These are phyloP conservation scores for Russula sp. DNA, from an alignment of 768 basidiomycete genomes.

Conservation along the genomic window DNA sequence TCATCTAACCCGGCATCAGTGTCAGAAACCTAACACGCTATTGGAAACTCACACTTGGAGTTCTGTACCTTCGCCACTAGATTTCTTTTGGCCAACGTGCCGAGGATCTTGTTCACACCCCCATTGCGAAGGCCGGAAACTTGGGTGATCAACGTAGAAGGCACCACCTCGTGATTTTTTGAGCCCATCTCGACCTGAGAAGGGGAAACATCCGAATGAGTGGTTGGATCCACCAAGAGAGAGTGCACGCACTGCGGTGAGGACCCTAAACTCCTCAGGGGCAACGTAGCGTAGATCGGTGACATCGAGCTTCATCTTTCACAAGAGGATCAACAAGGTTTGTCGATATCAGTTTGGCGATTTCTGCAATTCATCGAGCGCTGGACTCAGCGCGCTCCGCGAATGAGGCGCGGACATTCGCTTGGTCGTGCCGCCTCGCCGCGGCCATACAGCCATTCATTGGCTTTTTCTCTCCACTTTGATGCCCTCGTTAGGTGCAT, in stretches of 20 bases:
- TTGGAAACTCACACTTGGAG: conserved; percentile 66
- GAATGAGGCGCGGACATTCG: neutral
- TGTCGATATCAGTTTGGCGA: neutral
- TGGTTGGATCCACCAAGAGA: neutral
- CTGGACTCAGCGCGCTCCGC: neutral
- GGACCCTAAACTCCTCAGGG: conserved; percentile 89
- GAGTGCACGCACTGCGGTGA: conserved; percentile 63
- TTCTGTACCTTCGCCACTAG: conserved; percentile 87
- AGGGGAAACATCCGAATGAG: no score
- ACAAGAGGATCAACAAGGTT: conserved; percentile 2
- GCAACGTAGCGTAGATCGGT: conserved; percentile 91
- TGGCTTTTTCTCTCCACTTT: neutral
- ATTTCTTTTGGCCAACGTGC: conserved; percentile 85
- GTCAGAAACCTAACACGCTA: neutral
- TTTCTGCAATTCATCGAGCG: neutral
- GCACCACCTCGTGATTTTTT: conserved; percentile 96
- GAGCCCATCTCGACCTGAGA: conserved; percentile 96
- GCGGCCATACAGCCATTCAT: neutral
- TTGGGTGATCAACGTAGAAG: conserved; percentile 80
- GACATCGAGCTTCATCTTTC: conserved; percentile 83
- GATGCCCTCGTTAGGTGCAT: neutral
- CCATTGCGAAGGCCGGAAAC: conserved; percentile 90
- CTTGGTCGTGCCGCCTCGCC: neutral
- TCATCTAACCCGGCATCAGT: conserved; percentile 55
- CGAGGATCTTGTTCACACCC: conserved; percentile 89